phyloP scores from a whole-genome alignment of 768 basidiomycete genomes.

The Serendipita sp. region DNA sequence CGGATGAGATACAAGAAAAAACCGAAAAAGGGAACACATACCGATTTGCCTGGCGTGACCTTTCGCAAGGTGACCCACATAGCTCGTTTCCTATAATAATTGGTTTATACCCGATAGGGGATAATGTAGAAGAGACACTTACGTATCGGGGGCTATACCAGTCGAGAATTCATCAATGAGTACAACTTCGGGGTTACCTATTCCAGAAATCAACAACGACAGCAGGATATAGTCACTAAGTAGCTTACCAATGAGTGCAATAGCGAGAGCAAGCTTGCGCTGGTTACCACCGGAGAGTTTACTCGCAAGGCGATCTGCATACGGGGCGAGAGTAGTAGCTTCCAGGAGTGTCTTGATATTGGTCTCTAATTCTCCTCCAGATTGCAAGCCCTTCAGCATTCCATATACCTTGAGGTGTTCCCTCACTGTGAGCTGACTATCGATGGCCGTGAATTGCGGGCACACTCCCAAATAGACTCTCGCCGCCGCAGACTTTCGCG shows the following conservation, averaged over 20 bases:
- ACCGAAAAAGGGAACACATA: slow-evolving; percentile 15
- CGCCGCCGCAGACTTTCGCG: slow-evolving; percentile 45
- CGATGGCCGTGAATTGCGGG: slow-evolving; percentile 74
- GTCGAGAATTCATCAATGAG: slow-evolving; percentile 76
- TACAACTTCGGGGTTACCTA: slow-evolving; percentile 60
- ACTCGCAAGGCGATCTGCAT: slow-evolving; percentile 56
- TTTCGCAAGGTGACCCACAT: slow-evolving; percentile 63
- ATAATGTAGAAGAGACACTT: not conserved
- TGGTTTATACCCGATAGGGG: not conserved
- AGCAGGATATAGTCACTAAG: not conserved
- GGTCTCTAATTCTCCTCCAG: slow-evolving; percentile 31
- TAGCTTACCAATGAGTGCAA: slow-evolving; percentile 47
- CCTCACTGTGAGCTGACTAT: slow-evolving; percentile 57
- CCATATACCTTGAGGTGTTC: slow-evolving; percentile 62
- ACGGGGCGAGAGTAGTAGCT: slow-evolving; percentile 40
- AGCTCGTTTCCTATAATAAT: slow-evolving; percentile 37
- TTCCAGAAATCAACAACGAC: not conserved
- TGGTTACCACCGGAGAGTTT: slow-evolving; percentile 69
- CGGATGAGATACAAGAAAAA: not conserved
- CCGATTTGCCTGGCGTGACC: slow-evolving; percentile 50
- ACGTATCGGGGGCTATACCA: slow-evolving; percentile 64
- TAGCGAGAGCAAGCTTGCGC: slow-evolving; percentile 57
- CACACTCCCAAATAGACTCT: slow-evolving; percentile 63
- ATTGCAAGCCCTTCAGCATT: slow-evolving; percentile 48
- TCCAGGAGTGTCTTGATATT: slow-evolving; percentile 43